Base-by-base conservation (phyloP, 1,284 basidiomycete species). In the Volvariella surrecta region DNA sequence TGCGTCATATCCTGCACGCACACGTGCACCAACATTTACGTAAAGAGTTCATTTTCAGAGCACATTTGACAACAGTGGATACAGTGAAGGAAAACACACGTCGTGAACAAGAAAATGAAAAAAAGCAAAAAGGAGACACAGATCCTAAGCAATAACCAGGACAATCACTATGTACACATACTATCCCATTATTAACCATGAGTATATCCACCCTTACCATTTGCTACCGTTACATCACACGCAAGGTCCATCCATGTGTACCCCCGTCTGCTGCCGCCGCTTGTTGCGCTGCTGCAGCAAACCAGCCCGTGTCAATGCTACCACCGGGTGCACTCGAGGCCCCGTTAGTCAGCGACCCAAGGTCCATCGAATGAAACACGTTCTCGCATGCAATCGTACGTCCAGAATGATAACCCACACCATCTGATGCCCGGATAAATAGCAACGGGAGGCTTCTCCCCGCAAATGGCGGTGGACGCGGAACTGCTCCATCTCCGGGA, bases 321-420 rank as follows among this genome's bases (percentile, higher is more conserved):
- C 64, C 63, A 24, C 63, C 61, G 47, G 62, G 49, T 32, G 62
- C 48, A 50, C 66, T 59, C 42, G 64, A 49, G 45, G 67, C 60
- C 57, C 64, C 62, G 42, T 60, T 63, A 13, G 60, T 58, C 52
- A 84, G 58, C 19, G 53, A 57, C 22, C 59, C 60, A 39, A 71
- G 60, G 55, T 79, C 79, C 61, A 85, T 71, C 13, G 66, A 61
- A 50, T 80, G 76, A 60, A 84, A 85, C 24, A 88, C 76, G 52
- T 89, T 89, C 57, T 88, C 88, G 55, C 82, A 87, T 28, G 87
- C 74, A 44, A 92, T 81, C 49, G 86, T 86, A 46, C 86, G 74
- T 32, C 87, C 87, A 21, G 86, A 88, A 57, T 89, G 86, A 57
- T 89, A 89, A 3, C 86, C 86, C 19, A 89, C 76, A 17, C 87